These are phyloP conservation scores for Sextonia rubra DNA, from an alignment of 164 flowering plant species.

Conservation along the genomic window DNA sequence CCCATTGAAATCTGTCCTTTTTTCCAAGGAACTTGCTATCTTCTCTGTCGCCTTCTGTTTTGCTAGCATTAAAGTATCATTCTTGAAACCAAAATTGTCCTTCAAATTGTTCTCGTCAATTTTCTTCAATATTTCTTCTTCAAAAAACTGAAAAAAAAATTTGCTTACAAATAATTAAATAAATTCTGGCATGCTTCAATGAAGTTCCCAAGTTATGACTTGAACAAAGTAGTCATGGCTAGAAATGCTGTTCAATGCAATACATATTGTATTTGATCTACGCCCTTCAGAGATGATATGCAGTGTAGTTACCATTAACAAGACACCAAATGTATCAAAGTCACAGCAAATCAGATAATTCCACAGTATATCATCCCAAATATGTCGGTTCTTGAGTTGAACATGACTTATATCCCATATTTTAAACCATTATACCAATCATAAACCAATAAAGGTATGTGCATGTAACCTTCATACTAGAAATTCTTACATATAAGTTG, in stretches of 20 bases:
- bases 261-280: no score
- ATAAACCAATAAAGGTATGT: not conserved
- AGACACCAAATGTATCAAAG: not conserved
- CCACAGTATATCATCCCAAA: not conserved
- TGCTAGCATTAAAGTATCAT: conserved; percentile 24
- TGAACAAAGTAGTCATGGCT: not conserved
- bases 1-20: conserved; percentile 45
- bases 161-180: not conserved
- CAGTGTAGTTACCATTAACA: not conserved
- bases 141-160: conserved; percentile 40
- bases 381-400: not conserved
- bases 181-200: not conserved
- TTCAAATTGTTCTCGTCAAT: conserved; percentile 32
- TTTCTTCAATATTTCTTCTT: conserved; percentile 50
- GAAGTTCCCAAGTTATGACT: not conserved
- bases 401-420: not conserved
- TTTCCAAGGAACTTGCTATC: conserved; percentile 40
- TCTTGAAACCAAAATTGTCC: conserved; percentile 30
- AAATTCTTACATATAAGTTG: conserved; percentile 1
- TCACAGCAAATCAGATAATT: not conserved
- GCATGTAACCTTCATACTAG: not conserved
- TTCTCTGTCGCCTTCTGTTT: conserved; percentile 54
- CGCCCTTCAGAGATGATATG: not conserved
- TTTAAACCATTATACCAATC: not conserved
- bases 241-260: not conserved